Evolutionary conservation across 2,329 filamentous ascomycete species (phyloP).

Genomic region (Pseudopyricularia cyperi): DNA sequence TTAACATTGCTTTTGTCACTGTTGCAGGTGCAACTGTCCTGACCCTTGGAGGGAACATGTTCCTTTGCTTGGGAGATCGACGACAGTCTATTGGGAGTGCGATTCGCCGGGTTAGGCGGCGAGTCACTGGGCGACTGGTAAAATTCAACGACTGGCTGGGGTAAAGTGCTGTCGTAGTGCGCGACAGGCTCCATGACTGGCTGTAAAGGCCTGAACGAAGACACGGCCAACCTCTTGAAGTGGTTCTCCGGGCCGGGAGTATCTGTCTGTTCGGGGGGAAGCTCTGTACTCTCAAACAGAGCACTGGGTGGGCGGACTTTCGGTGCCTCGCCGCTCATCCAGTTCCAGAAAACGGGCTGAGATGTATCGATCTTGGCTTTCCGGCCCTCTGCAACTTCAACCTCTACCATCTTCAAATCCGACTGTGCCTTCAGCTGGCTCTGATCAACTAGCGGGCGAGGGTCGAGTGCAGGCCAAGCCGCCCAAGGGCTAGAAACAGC

Average conservation of each 20-base stretch:
- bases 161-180: not conserved
- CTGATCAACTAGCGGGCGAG: not conserved
- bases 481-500: no score
- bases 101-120: no score
- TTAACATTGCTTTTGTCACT: not conserved
- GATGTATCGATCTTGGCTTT: not conserved
- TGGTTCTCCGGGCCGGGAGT: not conserved
- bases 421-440: not conserved
- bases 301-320: not conserved
- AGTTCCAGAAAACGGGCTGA: not conserved
- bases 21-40: not conserved
- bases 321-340: not conserved
- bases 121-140: not conserved
- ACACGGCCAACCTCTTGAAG: not conserved
- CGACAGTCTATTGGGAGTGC: no score
- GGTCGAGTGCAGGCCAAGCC: not conserved
- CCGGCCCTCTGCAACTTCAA: not conserved
- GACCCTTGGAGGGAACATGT: no score
- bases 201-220: no score
- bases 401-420: not conserved
- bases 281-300: not conserved
- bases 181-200: not conserved
- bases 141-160: not conserved
- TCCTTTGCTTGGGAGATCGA: no score
- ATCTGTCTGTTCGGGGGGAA: not conserved